Percentiles rank a stretch among this genome's conserved stretches.
Conservation (phyloP, 78 protist species). For the Dictyostelium purpureum region DNA sequence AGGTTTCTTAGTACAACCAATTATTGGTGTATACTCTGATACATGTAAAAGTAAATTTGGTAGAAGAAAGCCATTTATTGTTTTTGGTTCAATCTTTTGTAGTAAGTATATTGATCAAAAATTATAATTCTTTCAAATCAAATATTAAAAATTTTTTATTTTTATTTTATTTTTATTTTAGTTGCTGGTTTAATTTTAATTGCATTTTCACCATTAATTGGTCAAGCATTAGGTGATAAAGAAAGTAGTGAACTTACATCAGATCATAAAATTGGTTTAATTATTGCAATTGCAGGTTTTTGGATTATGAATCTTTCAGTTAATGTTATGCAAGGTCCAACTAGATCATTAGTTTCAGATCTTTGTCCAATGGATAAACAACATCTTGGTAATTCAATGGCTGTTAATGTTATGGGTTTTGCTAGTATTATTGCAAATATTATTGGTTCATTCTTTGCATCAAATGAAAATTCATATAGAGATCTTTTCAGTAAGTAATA, state of each 20-base stretch:
- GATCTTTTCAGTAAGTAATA: slow-evolving; percentile 24
- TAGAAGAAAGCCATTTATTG: slow-evolving; percentile 82
- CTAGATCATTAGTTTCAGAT: slow-evolving; percentile 82
- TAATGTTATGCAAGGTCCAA: slow-evolving; percentile 84
- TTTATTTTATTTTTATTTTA: not conserved
- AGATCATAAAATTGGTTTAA: slow-evolving; percentile 48
- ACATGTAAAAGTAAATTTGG: slow-evolving; percentile 59
- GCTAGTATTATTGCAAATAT: slow-evolving; percentile 47
- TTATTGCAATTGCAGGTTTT: slow-evolving; percentile 71
- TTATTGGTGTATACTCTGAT: slow-evolving; percentile 80
- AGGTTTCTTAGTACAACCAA: slow-evolving; percentile 83
- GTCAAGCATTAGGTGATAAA: slow-evolving; percentile 59
- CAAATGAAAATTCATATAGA: slow-evolving; percentile 11
- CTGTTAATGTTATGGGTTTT: slow-evolving; percentile 48
- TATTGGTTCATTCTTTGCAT: slow-evolving; percentile 45
- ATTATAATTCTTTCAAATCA: not conserved
- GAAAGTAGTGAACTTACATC: not conserved
- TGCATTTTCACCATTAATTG: slow-evolving; percentile 69
- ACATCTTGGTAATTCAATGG: slow-evolving; percentile 79
- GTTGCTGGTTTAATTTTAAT: slow-evolving; percentile 20
- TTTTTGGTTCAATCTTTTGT: slow-evolving; percentile 52
- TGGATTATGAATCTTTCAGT: slow-evolving; percentile 80
- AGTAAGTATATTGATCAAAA: not conserved
- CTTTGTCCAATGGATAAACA: slow-evolving; percentile 65
- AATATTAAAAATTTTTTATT: not conserved